These are phyloP conservation scores for Talaromyces thailandensis DNA, from an alignment of 495 filamentous ascomycete genomes.

Conservation along the genomic window DNA sequence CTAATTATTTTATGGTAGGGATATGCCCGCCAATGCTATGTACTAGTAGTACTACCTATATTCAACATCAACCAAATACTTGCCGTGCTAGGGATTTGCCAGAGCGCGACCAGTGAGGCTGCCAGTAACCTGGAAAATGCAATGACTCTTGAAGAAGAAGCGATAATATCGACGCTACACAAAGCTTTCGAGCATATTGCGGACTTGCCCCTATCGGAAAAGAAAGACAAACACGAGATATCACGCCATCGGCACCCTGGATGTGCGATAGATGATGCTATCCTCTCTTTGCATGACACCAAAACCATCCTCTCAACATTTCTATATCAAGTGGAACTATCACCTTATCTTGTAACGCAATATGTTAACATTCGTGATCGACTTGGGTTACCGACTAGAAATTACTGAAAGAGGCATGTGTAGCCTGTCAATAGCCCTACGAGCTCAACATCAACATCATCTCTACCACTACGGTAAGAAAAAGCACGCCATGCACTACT, in stretches of 20 bases:
- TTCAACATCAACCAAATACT: no score
- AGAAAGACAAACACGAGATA: not conserved
- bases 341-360: not conserved
- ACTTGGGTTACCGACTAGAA: not conserved
- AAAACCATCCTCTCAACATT: not conserved
- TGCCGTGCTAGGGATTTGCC: no score
- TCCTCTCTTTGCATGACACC: not conserved
- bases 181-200: no score
- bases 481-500: not conserved
- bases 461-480: not conserved
- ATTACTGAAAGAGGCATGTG: not conserved
- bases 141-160: no score
- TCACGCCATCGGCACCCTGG: not conserved
- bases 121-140: no score
- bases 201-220: no score
- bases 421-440: not conserved
- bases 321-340: not conserved
- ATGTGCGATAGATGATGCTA: not conserved
- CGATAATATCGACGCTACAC: no score
- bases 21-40: no score
- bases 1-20: no score
- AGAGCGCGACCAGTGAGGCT: no score
- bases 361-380: not conserved
- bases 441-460: not conserved
- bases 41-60: no score